Percentiles rank a stretch among this genome's conserved stretches.
Evolutionary conservation across 345 rosid species (phyloP).

Genomic region (Eucalyptus erythrocorys): DNA sequence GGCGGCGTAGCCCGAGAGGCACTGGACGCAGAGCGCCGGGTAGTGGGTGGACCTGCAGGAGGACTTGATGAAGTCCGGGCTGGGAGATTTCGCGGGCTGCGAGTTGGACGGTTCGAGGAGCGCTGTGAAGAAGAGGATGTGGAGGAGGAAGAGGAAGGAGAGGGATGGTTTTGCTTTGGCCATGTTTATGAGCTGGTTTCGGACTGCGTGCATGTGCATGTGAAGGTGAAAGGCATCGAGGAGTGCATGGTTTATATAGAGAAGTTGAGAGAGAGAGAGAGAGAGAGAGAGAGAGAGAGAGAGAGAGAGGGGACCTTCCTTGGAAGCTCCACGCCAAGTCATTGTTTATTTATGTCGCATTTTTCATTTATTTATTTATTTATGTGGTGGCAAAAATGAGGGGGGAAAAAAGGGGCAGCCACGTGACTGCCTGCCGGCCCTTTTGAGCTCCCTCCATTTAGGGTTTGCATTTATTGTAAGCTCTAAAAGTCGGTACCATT

Average conservation of each 20-base stretch:
- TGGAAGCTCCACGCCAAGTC: neutral
- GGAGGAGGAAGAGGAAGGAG: neutral
- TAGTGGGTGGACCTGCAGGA: constrained; percentile 17
- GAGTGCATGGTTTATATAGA: neutral
- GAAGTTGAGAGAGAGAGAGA: neutral
- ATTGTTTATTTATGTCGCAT: neutral
- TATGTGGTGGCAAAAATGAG: neutral
- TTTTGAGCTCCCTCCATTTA: neutral
- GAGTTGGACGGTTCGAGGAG: neutral
- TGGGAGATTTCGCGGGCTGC: neutral
- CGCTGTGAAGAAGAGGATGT: neutral
- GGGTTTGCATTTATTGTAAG: neutral
- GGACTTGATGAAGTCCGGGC: neutral
- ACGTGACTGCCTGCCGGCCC: neutral
- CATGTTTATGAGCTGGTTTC: neutral
- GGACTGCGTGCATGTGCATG: neutral
- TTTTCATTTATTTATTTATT: neutral
- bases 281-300: neutral
- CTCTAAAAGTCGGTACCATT: neutral
- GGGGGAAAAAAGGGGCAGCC: neutral
- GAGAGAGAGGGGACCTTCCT: neutral
- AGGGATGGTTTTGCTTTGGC: neutral
- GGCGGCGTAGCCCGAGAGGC: constrained; percentile 10
- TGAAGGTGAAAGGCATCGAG: neutral
- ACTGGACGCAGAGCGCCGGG: constrained; percentile 6